A percentile compares a stretch with the other conserved stretches of the same genome.
phyloP scores from a whole-genome alignment of 2,329 filamentous ascomycete genomes.

The Ascosphaera aggregata region DNA sequence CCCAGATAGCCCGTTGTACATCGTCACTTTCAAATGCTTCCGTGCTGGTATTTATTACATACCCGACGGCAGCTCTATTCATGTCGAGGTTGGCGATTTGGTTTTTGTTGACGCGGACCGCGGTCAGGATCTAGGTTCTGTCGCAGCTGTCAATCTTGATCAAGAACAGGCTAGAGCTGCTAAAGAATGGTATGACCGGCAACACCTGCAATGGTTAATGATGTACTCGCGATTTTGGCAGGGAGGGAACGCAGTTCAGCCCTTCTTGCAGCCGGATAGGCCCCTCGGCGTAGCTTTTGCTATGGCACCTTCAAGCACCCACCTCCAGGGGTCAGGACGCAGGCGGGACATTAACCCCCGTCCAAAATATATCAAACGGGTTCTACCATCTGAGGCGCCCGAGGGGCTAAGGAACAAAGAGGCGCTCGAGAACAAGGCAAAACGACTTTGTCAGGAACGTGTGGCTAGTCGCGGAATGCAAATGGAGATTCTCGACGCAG shows the following conservation, averaged over 20 bases:
- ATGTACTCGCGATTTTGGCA: constrained; percentile 73
- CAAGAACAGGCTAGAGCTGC: constrained; percentile 71
- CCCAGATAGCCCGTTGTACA: constrained; percentile 34
- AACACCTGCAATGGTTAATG: constrained; percentile 97
- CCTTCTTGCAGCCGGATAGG: constrained; percentile 35
- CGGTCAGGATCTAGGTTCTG: constrained; percentile 83
- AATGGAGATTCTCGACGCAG: constrained; percentile 97
- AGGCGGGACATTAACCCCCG: constrained; percentile 39
- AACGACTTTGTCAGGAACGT: constrained; percentile 89
- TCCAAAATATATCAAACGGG: constrained; percentile 88
- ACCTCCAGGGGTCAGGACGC: neutral
- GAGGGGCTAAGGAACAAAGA: constrained; percentile 81
- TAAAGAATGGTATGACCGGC: constrained; percentile 78
- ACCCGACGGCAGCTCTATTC: constrained; percentile 80
- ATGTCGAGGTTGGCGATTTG: constrained; percentile 73
- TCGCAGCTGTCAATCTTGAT: constrained; percentile 68
- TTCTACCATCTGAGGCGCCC: constrained; percentile 81
- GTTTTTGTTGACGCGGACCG: constrained; percentile 97
- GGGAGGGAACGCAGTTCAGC: constrained; percentile 18
- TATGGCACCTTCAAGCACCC: constrained; percentile 44
- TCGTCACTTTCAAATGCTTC: constrained; percentile 92
- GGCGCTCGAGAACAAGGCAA: constrained; percentile 91
- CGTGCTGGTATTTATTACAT: constrained; percentile 93
- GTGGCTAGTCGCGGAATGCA: constrained; percentile 83
- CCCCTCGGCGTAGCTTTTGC: constrained; percentile 48